Percentiles rank a stretch among this genome's conserved stretches.
phyloP scores from a whole-genome alignment of 306 rosid species.

The Malus sylvestris region DNA sequence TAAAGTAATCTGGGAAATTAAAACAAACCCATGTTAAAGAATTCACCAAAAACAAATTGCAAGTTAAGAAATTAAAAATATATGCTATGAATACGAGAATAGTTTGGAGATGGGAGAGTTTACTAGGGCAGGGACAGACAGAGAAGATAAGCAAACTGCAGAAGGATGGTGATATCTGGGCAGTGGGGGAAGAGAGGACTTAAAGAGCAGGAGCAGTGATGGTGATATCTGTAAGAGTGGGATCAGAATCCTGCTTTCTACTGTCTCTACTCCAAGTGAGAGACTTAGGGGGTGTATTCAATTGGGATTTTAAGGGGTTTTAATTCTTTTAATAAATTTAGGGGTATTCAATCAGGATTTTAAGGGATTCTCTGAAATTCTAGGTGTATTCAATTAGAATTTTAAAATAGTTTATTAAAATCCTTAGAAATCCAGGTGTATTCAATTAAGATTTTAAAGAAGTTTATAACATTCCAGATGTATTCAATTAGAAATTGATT shows the following conservation, averaged over 20 bases:
- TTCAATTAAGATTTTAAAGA: too few relatives aligned
- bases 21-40: not conserved
- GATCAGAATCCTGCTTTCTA: not conserved
- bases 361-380: too few relatives aligned
- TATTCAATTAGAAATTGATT: too few relatives aligned
- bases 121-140: conserved; percentile 33
- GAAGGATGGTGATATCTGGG: not conserved
- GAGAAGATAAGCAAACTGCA: conserved; percentile 1
- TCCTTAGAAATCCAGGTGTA: too few relatives aligned
- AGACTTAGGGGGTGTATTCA: too few relatives aligned
- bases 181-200: not conserved
- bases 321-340: too few relatives aligned
- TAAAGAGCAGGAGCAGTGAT: not conserved
- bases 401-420: too few relatives aligned
- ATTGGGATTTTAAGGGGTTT: too few relatives aligned
- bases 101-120: conserved; percentile 5
- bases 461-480: too few relatives aligned
- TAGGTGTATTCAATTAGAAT: too few relatives aligned
- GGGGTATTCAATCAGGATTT: too few relatives aligned
- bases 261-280: not conserved
- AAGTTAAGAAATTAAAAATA: not conserved
- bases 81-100: not conserved
- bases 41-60: not conserved
- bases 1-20: not conserved
- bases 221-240: not conserved